These are phyloP conservation scores for Aquilaria sinensis DNA, from an alignment of 345 rosid genomes.

Conservation along the genomic window DNA sequence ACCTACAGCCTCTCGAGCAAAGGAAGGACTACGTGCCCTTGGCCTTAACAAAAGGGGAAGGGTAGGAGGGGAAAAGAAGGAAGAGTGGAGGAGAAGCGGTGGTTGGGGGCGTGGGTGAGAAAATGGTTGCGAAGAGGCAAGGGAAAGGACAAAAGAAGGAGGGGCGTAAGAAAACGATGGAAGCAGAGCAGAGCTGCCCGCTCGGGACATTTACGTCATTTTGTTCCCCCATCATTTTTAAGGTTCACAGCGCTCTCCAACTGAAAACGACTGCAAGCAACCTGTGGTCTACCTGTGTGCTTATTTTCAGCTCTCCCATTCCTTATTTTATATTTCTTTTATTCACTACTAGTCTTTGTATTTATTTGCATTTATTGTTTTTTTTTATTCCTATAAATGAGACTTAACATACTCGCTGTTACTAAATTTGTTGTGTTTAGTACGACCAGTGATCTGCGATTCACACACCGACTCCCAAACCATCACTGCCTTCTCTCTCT, in stretches of 20 bases:
- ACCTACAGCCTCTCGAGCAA: not conserved
- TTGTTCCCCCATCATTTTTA: slow-evolving; percentile 15
- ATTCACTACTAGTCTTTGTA: not conserved
- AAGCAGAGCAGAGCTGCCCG: not conserved
- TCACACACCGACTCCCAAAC: slow-evolving; percentile 27
- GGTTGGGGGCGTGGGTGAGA: no score
- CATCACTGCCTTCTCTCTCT: slow-evolving; percentile 6
- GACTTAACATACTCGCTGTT: no score
- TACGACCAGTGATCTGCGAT: slow-evolving; percentile 11
- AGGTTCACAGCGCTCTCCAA: slow-evolving; percentile 48
- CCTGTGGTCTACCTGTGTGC: slow-evolving; percentile 60
- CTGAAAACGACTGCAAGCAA: slow-evolving; percentile 92
- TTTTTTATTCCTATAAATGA: no score
- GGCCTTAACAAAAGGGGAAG: not conserved
- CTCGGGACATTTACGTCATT: slow-evolving; percentile 39
- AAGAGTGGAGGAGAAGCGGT: not conserved
- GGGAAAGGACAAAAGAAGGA: slow-evolving; percentile 19
- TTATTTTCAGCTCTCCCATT: not conserved
- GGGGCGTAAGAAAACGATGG: not conserved
- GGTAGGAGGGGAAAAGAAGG: not conserved
- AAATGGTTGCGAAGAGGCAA: slow-evolving; percentile 10
- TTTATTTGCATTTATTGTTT: no score
- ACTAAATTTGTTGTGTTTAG: no score
- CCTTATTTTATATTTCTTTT: not conserved
- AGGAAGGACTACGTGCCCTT: no score